A percentile compares a stretch with the other conserved stretches of the same genome.
Conservation (phyloP, 2,329 filamentous ascomycete species). For the Pyrenochaeta sp. region DNA sequence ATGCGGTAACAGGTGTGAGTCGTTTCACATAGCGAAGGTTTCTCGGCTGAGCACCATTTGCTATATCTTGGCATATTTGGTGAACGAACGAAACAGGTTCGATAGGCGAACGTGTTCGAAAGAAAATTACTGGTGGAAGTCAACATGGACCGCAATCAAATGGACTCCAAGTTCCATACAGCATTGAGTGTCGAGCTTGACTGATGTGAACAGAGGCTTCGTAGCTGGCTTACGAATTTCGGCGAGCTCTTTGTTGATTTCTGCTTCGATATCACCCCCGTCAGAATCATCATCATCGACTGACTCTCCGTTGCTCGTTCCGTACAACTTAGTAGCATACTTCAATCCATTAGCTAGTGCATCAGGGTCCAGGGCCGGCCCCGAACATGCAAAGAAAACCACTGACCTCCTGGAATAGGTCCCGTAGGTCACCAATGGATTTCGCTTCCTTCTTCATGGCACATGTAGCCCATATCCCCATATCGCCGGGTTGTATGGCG, state of each 20-base stretch:
- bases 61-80: slow-evolving; percentile 65
- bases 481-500: slow-evolving; percentile 71
- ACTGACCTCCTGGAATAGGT: slow-evolving; percentile 72
- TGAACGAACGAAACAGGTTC: slow-evolving; percentile 69
- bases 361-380: neutral
- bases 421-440: slow-evolving; percentile 72
- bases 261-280: slow-evolving; percentile 71
- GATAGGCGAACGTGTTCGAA: slow-evolving; percentile 64
- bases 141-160: slow-evolving; percentile 9
- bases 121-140: slow-evolving; percentile 61
- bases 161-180: slow-evolving; percentile 49
- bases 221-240: slow-evolving; percentile 63
- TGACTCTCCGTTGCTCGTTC: slow-evolving; percentile 50
- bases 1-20: slow-evolving; percentile 66
- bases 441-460: slow-evolving; percentile 75
- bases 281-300: slow-evolving; percentile 48
- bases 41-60: slow-evolving; percentile 59
- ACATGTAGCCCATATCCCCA: slow-evolving; percentile 81
- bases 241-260: slow-evolving; percentile 76
- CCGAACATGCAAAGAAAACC: slow-evolving; percentile 1
- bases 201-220: slow-evolving; percentile 60
- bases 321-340: slow-evolving; percentile 70
- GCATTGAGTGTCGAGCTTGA: slow-evolving; percentile 65
- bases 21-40: slow-evolving; percentile 67
- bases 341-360: slow-evolving; percentile 57